Percentiles rank a stretch among this genome's conserved stretches.
These are phyloP conservation scores for Vickermania ingenoplastis DNA, from an alignment of 208 protist genomes.

Conservation along the genomic window DNA sequence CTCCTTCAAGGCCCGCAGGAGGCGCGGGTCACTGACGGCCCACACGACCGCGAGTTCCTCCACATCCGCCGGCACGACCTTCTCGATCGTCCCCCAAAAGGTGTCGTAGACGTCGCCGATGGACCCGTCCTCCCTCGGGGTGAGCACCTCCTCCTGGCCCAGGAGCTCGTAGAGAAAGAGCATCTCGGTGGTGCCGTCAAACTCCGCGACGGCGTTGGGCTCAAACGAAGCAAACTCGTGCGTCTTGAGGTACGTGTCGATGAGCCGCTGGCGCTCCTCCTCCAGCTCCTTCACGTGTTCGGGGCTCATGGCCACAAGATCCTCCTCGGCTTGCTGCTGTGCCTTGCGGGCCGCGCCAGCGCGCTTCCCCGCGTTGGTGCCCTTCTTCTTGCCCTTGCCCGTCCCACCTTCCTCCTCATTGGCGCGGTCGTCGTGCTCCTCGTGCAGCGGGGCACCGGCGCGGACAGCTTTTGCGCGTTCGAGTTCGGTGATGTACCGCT, in stretches of 20 bases:
- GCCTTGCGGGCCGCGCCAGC: background rate
- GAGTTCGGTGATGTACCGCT: background rate
- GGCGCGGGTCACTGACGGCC: slow-evolving; percentile 20
- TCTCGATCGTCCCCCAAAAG: slow-evolving; percentile 3
- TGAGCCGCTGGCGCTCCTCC: slow-evolving; percentile 5
- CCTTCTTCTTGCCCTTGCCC: background rate
- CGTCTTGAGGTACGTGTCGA: slow-evolving; percentile 11
- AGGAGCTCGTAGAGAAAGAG: slow-evolving; percentile 38
- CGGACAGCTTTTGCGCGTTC: slow-evolving; percentile 2
- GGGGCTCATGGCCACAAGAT: background rate
- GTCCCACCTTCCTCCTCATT: background rate
- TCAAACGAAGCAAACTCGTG: slow-evolving; percentile 13
- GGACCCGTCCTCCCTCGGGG: background rate
- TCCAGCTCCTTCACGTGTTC: background rate
- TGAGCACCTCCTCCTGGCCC: slow-evolving; percentile 23
- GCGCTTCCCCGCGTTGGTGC: background rate
- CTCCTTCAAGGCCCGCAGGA: slow-evolving; percentile 20
- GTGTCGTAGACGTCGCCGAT: background rate
- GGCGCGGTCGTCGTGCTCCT: background rate
- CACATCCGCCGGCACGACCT: background rate
- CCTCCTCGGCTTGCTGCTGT: background rate
- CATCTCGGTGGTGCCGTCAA: background rate
- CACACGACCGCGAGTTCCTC: slow-evolving; percentile 34
- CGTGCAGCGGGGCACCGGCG: background rate
- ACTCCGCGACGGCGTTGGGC: background rate